Evolutionary conservation across 805 yeast species (phyloP).

Genomic region (Sugiyamaella smithiae): DNA sequence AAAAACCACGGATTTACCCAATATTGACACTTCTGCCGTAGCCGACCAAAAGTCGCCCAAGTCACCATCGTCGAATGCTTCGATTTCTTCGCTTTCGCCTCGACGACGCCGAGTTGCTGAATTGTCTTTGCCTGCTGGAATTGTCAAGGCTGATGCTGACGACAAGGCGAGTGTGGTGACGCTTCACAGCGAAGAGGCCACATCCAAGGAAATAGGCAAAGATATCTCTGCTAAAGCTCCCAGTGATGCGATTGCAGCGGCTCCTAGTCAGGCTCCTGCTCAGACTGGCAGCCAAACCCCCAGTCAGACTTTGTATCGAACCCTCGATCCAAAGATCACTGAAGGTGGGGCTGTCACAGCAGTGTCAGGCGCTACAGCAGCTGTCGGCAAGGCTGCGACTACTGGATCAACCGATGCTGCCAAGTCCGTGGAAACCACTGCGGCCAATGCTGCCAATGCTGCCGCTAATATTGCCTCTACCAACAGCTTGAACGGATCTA

Average conservation of each 20-base stretch:
- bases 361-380: neutral
- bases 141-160: slow-evolving; percentile 8
- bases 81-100: too few relatives aligned
- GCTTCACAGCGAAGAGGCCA: slow-evolving; percentile 10
- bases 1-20: too few relatives aligned
- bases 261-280: neutral
- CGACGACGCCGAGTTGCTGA: neutral
- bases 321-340: slow-evolving; percentile 5
- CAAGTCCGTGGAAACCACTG: neutral
- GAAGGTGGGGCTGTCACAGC: neutral
- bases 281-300: neutral
- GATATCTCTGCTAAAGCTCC: neutral
- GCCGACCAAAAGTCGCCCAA: too few relatives aligned
- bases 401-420: slow-evolving; percentile 3
- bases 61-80: too few relatives aligned
- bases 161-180: slow-evolving; percentile 10
- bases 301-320: neutral
- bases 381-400: slow-evolving; percentile 1
- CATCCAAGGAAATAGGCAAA: neutral
- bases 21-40: too few relatives aligned
- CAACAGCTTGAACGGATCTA: slow-evolving; percentile 1
- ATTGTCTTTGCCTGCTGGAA: neutral
- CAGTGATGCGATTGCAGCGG: neutral
- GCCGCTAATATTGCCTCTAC: slow-evolving; percentile 5
- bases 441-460: slow-evolving; percentile 13